These are phyloP conservation scores for Curvularia spicifera DNA, from an alignment of 2,329 filamentous ascomycete species.

Conservation along the genomic window DNA sequence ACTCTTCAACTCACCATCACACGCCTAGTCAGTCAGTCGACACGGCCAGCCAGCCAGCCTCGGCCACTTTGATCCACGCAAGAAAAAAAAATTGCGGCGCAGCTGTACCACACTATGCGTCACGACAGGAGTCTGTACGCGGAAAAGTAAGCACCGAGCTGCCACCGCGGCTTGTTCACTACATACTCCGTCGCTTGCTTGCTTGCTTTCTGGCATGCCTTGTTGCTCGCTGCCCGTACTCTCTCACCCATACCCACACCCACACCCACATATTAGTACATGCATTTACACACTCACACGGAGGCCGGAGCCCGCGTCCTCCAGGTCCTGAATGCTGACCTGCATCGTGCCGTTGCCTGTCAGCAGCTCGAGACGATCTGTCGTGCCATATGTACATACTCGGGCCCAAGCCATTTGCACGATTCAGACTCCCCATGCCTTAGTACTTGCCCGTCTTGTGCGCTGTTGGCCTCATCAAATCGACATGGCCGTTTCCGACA, in stretches of 20 bases:
- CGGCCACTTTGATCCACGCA: slow-evolving; percentile 25
- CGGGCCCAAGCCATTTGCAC: slow-evolving; percentile 21
- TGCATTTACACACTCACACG: background rate
- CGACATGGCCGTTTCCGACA: slow-evolving; percentile 38
- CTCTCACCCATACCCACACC: background rate
- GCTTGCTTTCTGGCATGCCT: slow-evolving; percentile 15
- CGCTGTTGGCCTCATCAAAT: slow-evolving; percentile 29
- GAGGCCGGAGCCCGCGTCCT: background rate
- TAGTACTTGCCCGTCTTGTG: slow-evolving; percentile 17
- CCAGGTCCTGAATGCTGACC: slow-evolving; percentile 20
- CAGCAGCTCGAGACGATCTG: slow-evolving; percentile 15
- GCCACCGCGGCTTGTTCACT: slow-evolving; percentile 18
- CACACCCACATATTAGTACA: slow-evolving; percentile 1
- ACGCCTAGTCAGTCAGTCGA: slow-evolving; percentile 1
- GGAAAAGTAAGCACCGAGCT: slow-evolving; percentile 33
- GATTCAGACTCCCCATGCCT: slow-evolving; percentile 20
- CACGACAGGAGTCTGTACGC: slow-evolving; percentile 33
- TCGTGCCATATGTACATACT: slow-evolving; percentile 4
- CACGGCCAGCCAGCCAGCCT: slow-evolving; percentile 32
- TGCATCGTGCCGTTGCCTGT: slow-evolving; percentile 21
- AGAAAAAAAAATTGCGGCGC: slow-evolving; percentile 27
- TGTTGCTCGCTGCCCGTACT: background rate
- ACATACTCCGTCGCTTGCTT: background rate
- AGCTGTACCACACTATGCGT: slow-evolving; percentile 36
- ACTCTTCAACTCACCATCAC: background rate